These are phyloP conservation scores for Ascochyta fabae DNA, from an alignment of 2,329 filamentous ascomycete genomes.

Conservation along the genomic window DNA sequence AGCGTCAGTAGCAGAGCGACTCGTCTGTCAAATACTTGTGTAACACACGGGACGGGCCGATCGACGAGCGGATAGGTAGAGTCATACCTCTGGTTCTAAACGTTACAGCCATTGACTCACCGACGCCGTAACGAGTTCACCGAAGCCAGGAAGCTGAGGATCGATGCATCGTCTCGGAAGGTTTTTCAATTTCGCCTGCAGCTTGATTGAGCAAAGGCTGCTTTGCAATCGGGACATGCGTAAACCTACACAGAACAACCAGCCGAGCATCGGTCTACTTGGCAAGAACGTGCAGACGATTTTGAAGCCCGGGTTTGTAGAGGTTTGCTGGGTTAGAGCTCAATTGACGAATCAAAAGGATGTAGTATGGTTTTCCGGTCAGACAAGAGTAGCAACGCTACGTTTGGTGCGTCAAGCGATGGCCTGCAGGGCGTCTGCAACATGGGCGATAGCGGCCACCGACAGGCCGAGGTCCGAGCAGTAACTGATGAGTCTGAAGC, in stretches of 20 bases:
- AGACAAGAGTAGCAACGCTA: conserved; percentile 37
- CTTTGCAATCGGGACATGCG: background rate
- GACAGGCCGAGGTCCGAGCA: conserved; percentile 24
- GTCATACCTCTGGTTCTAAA: conserved; percentile 23
- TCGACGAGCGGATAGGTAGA: conserved; percentile 18
- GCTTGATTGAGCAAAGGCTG: background rate
- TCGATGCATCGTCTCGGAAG: background rate
- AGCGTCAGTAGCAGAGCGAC: conserved; percentile 15
- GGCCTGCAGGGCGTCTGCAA: conserved; percentile 19
- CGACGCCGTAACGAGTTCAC: background rate
- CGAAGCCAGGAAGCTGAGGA: background rate
- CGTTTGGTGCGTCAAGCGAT: conserved; percentile 29
- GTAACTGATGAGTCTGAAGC: conserved; percentile 27
- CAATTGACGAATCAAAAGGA: conserved; percentile 31
- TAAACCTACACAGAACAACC: background rate
- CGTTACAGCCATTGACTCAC: background rate
- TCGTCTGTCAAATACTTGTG: conserved; percentile 12
- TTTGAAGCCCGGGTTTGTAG: conserved; percentile 19
- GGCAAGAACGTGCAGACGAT: conserved; percentile 34
- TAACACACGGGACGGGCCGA: conserved; percentile 30
- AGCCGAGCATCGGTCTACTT: conserved; percentile 21
- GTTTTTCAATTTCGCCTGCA: background rate
- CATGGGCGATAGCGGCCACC: conserved; percentile 22
- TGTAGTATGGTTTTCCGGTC: conserved; percentile 34
- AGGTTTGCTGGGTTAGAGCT: background rate